Conservation (phyloP, 805 yeast species). For the Candida arabinofermentans region DNA sequence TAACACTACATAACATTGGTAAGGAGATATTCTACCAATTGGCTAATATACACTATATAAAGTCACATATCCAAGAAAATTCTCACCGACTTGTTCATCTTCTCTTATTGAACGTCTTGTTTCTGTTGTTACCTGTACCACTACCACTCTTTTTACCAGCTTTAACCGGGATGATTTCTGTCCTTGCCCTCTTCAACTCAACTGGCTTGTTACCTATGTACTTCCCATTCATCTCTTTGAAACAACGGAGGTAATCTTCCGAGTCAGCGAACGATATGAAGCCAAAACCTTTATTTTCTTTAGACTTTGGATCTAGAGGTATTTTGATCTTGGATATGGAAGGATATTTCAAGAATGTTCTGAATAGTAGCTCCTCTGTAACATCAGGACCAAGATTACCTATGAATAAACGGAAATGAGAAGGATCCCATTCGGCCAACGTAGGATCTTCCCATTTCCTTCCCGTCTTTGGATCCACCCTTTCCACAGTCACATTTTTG, state of each 20-base stretch:
- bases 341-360: slow-evolving; percentile 50
- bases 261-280: slow-evolving; percentile 65
- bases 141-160: too few relatives aligned
- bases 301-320: slow-evolving; percentile 45
- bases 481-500: slow-evolving; percentile 32
- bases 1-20: too few relatives aligned
- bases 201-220: slow-evolving; percentile 74
- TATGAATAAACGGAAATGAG: slow-evolving; percentile 66
- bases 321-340: slow-evolving; percentile 57
- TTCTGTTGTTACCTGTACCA: slow-evolving; percentile 23
- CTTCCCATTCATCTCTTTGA: slow-evolving; percentile 72
- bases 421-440: slow-evolving; percentile 62
- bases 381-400: slow-evolving; percentile 73
- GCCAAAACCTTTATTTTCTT: slow-evolving; percentile 63
- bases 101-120: neutral
- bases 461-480: slow-evolving; percentile 40
- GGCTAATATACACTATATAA: too few relatives aligned
- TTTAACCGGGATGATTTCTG: slow-evolving; percentile 31
- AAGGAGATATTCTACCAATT: too few relatives aligned
- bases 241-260: slow-evolving; percentile 65
- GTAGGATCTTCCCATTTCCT: slow-evolving; percentile 44
- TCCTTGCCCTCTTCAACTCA: slow-evolving; percentile 59
- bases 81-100: too few relatives aligned
- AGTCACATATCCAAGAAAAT: too few relatives aligned
- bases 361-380: slow-evolving; percentile 48